These are phyloP conservation scores for Nannizzia gypsea DNA, from an alignment of 2,329 filamentous ascomycete species.

Conservation along the genomic window DNA sequence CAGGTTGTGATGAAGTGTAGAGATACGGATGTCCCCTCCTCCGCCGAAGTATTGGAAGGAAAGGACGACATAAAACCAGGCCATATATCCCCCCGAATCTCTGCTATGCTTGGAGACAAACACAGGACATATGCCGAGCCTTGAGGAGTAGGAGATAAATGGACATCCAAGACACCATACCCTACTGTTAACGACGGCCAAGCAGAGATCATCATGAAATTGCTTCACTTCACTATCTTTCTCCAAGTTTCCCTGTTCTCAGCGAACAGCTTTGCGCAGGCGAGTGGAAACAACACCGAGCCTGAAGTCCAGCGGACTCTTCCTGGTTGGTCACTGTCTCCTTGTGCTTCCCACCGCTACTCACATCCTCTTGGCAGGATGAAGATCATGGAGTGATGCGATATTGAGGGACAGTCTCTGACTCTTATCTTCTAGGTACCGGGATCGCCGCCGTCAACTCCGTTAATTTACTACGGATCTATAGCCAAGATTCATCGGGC, in stretches of 20 bases:
- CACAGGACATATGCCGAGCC: background rate
- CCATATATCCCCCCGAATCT: background rate
- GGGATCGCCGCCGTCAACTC: constrained; percentile 3
- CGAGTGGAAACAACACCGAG: background rate
- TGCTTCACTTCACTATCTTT: background rate
- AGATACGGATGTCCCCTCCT: background rate
- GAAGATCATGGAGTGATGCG: background rate
- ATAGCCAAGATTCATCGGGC: constrained; percentile 1
- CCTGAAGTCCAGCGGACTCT: background rate
- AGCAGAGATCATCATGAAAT: background rate
- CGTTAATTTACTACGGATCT: background rate
- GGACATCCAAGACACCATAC: background rate
- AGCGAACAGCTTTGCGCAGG: background rate
- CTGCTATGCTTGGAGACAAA: background rate
- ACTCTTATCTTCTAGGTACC: background rate
- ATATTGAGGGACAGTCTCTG: background rate
- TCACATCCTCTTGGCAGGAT: background rate
- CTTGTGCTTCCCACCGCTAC: background rate
- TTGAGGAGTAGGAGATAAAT: background rate
- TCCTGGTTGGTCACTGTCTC: background rate
- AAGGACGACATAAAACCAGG: background rate
- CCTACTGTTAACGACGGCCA: background rate
- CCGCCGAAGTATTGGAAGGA: background rate
- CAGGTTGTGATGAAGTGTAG: background rate
- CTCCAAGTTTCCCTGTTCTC: background rate